Percentiles rank a stretch among this genome's conserved stretches.
phyloP scores from a whole-genome alignment of 495 filamentous ascomycete genomes.

The Rostrohypoxylon terebratum region DNA sequence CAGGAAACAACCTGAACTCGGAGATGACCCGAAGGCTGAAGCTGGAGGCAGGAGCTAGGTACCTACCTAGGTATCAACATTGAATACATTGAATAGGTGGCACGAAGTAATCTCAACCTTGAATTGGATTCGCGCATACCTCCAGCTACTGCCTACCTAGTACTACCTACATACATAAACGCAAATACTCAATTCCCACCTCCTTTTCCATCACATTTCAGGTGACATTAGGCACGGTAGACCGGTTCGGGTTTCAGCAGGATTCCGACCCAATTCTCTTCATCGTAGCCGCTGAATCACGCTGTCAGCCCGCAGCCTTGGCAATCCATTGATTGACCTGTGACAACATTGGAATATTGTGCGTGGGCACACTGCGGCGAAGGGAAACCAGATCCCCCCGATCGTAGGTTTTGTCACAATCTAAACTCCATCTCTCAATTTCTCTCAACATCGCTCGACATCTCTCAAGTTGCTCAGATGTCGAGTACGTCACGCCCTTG shows the following conservation, averaged over 20 bases:
- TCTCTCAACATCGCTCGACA: background rate
- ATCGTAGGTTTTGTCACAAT: background rate
- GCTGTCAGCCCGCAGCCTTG: conserved; percentile 18
- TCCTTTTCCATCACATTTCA: background rate
- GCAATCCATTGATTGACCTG: conserved; percentile 1
- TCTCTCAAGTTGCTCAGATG: background rate
- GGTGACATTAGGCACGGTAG: background rate
- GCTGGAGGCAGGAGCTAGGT: too few relatives aligned
- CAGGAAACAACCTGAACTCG: background rate
- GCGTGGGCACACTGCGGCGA: background rate
- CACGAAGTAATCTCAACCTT: too few relatives aligned
- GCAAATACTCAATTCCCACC: too few relatives aligned
- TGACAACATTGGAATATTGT: background rate
- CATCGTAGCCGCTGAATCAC: conserved; percentile 1
- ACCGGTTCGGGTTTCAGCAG: conserved; percentile 33
- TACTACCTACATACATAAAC: background rate
- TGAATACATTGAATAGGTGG: too few relatives aligned
- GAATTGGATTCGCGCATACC: too few relatives aligned
- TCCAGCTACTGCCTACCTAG: too few relatives aligned
- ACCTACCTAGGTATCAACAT: too few relatives aligned
- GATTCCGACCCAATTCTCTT: conserved; percentile 23
- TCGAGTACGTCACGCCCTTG: background rate
- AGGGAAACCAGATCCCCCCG: background rate
- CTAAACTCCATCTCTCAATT: background rate
- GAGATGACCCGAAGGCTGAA: too few relatives aligned